Evolutionary conservation across 148 eudicot species (phyloP).

Genomic region (Diospyros lotus): DNA sequence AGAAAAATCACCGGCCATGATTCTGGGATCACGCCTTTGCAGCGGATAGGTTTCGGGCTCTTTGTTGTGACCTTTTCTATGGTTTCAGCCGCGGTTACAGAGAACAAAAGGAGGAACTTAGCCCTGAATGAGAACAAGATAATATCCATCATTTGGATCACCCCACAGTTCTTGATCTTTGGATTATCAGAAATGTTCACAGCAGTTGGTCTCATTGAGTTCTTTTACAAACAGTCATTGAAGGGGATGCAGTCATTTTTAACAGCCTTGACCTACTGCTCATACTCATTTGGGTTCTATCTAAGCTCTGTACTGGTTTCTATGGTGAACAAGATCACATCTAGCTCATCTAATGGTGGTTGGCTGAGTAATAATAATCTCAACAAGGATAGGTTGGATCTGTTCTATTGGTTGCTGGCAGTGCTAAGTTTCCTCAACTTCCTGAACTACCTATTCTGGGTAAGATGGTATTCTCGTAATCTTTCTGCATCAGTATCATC

Average conservation of each 20-base stretch:
- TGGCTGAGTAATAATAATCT: conserved; percentile 79
- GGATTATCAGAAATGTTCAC: conserved; percentile 95
- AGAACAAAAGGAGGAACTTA: conserved; percentile 40
- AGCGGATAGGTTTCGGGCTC: conserved; percentile 71
- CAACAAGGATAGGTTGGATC: conserved; percentile 69
- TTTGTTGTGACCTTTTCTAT: conserved; percentile 72
- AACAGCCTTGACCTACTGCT: conserved; percentile 81
- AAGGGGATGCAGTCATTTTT: conserved; percentile 81
- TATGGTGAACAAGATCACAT: conserved; percentile 59
- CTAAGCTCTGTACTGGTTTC: conserved; percentile 79
- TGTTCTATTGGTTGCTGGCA: conserved; percentile 85
- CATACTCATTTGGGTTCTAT: conserved; percentile 86
- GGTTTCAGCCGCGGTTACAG: conserved; percentile 71
- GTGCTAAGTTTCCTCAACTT: conserved; percentile 61
- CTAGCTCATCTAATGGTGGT: conserved; percentile 29
- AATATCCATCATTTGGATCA: conserved; percentile 63
- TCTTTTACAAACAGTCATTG: conserved; percentile 73
- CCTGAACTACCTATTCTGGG: conserved; percentile 70
- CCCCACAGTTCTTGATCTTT: conserved; percentile 81
- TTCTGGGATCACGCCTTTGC: conserved; percentile 74
- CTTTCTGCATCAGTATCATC: conserved; percentile 20
- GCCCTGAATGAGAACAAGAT: conserved; percentile 13
- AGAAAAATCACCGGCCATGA: conserved; percentile 56
- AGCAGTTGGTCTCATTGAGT: conserved; percentile 83
- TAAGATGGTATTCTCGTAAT: conserved; percentile 53